Percentiles rank a stretch among this genome's conserved stretches.
Conservation (phyloP, 1,284 basidiomycete genomes). For the Pyrrhoderma noxium region DNA sequence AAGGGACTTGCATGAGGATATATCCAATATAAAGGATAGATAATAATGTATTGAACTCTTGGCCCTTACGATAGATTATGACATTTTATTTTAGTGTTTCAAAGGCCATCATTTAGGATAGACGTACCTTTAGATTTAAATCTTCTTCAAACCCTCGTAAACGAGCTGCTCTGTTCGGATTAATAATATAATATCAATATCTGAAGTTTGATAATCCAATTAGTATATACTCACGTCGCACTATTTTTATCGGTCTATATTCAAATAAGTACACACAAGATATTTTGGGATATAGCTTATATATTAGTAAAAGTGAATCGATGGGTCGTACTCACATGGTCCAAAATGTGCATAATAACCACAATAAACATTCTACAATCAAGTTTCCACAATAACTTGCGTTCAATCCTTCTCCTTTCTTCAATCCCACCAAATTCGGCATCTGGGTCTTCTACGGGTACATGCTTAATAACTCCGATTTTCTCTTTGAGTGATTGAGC, state of each 20-base stretch:
- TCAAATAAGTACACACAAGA: too few species aligned
- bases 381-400: slow-evolving; percentile 24
- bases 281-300: too few species aligned
- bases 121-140: slow-evolving; percentile 38
- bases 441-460: slow-evolving; percentile 7
- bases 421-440: slow-evolving; percentile 22
- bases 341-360: slow-evolving; percentile 7
- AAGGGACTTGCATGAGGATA: slow-evolving; percentile 34
- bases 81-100: not conserved
- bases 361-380: slow-evolving; percentile 27
- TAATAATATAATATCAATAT: not conserved
- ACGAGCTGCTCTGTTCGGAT: slow-evolving; percentile 51
- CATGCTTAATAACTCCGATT: too few species aligned
- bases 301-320: too few species aligned
- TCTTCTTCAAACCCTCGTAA: slow-evolving; percentile 67
- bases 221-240: slow-evolving; percentile 39
- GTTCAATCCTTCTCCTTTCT: slow-evolving; percentile 19
- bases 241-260: slow-evolving; percentile 65
- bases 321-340: too few species aligned
- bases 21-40: slow-evolving; percentile 53
- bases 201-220: not conserved
- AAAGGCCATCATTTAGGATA: not conserved
- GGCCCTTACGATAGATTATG: slow-evolving; percentile 29
- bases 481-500: too few species aligned
- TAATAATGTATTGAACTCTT: slow-evolving; percentile 64